Base-by-base conservation (phyloP, 169 alveolate genomes). In the Eimeria nieschulzi region DNA sequence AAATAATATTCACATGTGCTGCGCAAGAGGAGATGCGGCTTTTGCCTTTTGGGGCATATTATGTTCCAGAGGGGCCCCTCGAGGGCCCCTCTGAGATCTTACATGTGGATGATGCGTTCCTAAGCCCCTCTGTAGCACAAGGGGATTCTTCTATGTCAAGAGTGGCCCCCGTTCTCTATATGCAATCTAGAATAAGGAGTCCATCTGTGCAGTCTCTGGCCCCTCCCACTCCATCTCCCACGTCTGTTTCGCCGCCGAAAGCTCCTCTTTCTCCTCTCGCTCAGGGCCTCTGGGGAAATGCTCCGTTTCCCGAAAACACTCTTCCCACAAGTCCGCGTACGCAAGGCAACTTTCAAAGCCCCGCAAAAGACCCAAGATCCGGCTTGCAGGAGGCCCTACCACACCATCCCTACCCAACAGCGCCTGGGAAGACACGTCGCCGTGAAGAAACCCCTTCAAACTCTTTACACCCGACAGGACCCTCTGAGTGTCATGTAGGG, bases 211-310 rank as follows among this genome's bases (percentile, higher is more conserved):
- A 59, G 68, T 59, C 68, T 59, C 68, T 59, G 15, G 68, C n/a
- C 23, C 68, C 68, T 12, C 68, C 68, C 23, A 59, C 68, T 12
- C 68, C 68, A 15, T 59, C 68, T 59, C 68, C 68, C 68, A 12
- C 68, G 1, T 59, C 68, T 59, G 68, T 19, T 59, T 59, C 68
- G 23, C 68, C 68, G n/a, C 68, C 68, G n/a, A 19, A 19, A 59
- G 68, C 68, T 19, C 68, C 68, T 59, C 68, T 0, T 59, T 59
- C 68, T 19, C 23, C 68, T 2, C 23, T 59, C 68, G 23, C 68
- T 59, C 68, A 59, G n/a, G 68, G 68, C 68, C 68, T 59, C 68
- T 59, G 15, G 68, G n/a, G 68, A 59, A 59, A 33, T 33, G 46
- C 46, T 33, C 3, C 46, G 46, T 33, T 33, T 33, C 6, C 46